Evolutionary conservation across 2,329 filamentous ascomycete genomes (phyloP).

Genomic region (Trichoderma sp.): DNA sequence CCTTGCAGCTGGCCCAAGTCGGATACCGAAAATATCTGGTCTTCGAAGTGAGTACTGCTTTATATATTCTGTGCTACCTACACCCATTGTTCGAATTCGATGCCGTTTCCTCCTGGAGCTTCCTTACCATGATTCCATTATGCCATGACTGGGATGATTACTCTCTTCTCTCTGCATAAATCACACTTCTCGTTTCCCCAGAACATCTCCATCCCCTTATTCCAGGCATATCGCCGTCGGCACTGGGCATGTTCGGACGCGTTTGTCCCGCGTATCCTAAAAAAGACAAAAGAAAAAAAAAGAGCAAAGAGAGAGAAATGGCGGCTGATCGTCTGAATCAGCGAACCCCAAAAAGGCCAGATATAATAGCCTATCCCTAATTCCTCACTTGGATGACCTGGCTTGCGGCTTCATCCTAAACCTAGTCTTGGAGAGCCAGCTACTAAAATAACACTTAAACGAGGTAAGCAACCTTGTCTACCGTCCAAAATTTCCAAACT

Average conservation of each 20-base stretch:
- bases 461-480: neutral
- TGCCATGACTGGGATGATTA: neutral
- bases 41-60: neutral
- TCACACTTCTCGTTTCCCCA: neutral
- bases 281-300: neutral
- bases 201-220: neutral
- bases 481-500: neutral
- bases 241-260: neutral
- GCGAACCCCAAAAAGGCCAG: neutral
- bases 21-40: neutral
- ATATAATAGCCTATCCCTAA: neutral
- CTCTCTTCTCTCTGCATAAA: neutral
- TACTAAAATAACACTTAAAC: neutral
- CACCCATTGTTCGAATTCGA: neutral
- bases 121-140: neutral
- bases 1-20: neutral
- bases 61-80: neutral
- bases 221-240: neutral
- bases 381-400: neutral
- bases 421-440: neutral
- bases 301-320: neutral
- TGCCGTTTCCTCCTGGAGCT: neutral
- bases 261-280: neutral
- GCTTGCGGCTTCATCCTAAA: neutral
- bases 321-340: neutral